These are phyloP conservation scores for Chalaropsis ovoidea DNA, from an alignment of 2,329 filamentous ascomycete genomes.

Conservation along the genomic window DNA sequence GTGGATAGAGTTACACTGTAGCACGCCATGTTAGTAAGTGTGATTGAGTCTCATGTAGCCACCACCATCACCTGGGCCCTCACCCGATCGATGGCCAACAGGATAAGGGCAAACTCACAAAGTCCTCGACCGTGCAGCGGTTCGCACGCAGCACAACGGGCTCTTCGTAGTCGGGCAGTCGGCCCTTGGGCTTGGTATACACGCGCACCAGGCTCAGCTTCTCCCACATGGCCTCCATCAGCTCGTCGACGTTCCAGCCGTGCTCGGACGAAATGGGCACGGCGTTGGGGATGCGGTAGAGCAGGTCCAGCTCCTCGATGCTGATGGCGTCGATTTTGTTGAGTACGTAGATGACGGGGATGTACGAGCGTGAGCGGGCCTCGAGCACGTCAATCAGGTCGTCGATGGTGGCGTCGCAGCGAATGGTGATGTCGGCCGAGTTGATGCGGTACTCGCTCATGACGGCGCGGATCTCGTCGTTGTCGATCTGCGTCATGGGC, in stretches of 20 bases:
- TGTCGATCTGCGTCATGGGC: constrained; percentile 80
- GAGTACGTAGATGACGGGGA: constrained; percentile 96
- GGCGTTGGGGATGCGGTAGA: constrained; percentile 94
- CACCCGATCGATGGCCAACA: too few species aligned
- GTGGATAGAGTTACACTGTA: constrained; percentile 90
- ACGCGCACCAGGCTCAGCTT: constrained; percentile 84
- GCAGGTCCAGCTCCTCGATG: constrained; percentile 90
- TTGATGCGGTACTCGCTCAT: constrained; percentile 96
- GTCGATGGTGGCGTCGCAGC: constrained; percentile 94
- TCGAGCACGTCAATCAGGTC: constrained; percentile 94
- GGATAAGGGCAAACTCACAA: constrained; percentile 52
- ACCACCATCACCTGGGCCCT: too few species aligned
- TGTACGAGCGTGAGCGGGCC: constrained; percentile 88
- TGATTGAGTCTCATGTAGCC: too few species aligned
- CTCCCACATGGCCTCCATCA: constrained; percentile 98
- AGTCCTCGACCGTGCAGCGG: constrained; percentile 88
- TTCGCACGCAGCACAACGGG: constrained; percentile 80
- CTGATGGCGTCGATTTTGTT: constrained; percentile 99
- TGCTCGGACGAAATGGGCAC: constrained; percentile 95
- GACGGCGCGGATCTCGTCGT: constrained; percentile 95
- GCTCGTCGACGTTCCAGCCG: constrained; percentile 95
- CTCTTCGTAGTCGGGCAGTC: constrained; percentile 78
- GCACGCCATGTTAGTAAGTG: constrained; percentile 6
- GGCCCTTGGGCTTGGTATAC: constrained; percentile 97
- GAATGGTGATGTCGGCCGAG: constrained; percentile 93